Percentiles rank a stretch among this genome's conserved stretches.
Conservation (phyloP, 805 yeast species). For the Torulaspora microellipsoides region DNA sequence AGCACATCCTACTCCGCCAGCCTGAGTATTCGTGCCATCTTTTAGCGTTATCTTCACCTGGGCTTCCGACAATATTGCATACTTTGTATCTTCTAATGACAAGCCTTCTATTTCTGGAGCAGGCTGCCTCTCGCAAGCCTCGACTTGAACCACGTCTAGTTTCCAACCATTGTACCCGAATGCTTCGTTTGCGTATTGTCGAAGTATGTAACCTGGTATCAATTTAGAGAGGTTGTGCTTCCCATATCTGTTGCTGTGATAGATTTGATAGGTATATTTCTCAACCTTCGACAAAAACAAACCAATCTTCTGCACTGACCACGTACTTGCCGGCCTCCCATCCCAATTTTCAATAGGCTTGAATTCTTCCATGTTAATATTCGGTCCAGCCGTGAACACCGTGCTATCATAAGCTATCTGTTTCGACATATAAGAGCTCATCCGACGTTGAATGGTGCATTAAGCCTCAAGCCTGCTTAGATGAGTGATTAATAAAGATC, state of each 20-base stretch:
- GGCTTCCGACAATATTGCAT: slow-evolving; percentile 35
- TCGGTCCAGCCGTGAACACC: slow-evolving; percentile 17
- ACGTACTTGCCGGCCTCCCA: slow-evolving; percentile 39
- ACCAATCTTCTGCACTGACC: slow-evolving; percentile 48
- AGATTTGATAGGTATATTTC: slow-evolving; percentile 25
- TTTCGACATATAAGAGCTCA: slow-evolving; percentile 11
- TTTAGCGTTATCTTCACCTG: slow-evolving; percentile 62
- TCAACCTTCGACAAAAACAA: slow-evolving; percentile 47
- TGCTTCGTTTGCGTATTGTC: slow-evolving; percentile 44
- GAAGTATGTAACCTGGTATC: slow-evolving; percentile 35
- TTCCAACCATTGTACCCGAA: slow-evolving; percentile 61
- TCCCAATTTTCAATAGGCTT: slow-evolving; percentile 32
- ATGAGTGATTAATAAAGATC: no score
- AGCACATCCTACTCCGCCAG: slow-evolving; percentile 68
- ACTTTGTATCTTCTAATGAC: slow-evolving; percentile 10
- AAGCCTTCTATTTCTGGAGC: slow-evolving; percentile 1
- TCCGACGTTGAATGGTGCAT: background rate
- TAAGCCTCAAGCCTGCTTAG: no score
- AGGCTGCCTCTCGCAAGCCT: slow-evolving; percentile 17
- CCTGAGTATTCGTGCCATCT: slow-evolving; percentile 81
- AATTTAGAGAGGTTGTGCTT: slow-evolving; percentile 25
- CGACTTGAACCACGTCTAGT: slow-evolving; percentile 36
- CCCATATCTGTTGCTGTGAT: slow-evolving; percentile 26
- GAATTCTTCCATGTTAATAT: slow-evolving; percentile 25
- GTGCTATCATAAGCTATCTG: slow-evolving; percentile 19